Evolutionary conservation across 495 filamentous ascomycete species (phyloP).

Genomic region (Aspergillus incahuasiensis): DNA sequence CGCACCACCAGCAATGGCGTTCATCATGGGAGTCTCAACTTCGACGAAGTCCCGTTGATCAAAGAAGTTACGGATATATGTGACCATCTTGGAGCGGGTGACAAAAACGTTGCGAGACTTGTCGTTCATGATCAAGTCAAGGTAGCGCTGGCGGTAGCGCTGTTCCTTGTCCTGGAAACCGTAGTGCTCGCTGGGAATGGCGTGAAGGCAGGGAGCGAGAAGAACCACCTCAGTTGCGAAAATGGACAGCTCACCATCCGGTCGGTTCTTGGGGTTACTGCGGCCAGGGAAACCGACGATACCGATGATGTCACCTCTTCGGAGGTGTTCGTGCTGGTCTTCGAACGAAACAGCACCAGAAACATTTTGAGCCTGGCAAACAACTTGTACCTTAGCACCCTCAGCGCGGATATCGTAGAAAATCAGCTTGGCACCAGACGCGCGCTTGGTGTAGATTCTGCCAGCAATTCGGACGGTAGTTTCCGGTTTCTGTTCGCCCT

Average conservation of each 20-base stretch:
- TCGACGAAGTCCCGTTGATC: conserved; percentile 82
- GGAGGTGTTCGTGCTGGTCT: conserved; percentile 83
- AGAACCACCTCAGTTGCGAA: conserved; percentile 83
- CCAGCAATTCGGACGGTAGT: conserved; percentile 69
- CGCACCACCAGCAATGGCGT: conserved; percentile 89
- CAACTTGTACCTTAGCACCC: conserved; percentile 81
- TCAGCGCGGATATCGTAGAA: conserved; percentile 92
- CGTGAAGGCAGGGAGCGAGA: conserved; percentile 87
- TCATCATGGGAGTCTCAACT: conserved; percentile 98
- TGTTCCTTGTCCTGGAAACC: conserved; percentile 95
- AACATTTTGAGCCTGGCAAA: conserved; percentile 78
- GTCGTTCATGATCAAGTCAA: conserved; percentile 96
- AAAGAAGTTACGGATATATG: conserved; percentile 81
- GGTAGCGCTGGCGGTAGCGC: conserved; percentile 82
- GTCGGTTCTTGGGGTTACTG: conserved; percentile 81
- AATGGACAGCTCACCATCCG: conserved; percentile 87
- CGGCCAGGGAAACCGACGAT: conserved; percentile 86
- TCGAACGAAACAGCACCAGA: conserved; percentile 62
- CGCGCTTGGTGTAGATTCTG: conserved; percentile 84
- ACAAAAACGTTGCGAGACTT: conserved; percentile 72
- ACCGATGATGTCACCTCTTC: conserved; percentile 86
- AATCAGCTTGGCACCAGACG: conserved; percentile 75
- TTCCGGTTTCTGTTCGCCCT: conserved; percentile 75
- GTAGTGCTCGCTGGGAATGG: conserved; percentile 86
- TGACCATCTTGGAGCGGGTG: conserved; percentile 77